phyloP scores from a whole-genome alignment of 208 protist species.

The Willaertia magna region DNA sequence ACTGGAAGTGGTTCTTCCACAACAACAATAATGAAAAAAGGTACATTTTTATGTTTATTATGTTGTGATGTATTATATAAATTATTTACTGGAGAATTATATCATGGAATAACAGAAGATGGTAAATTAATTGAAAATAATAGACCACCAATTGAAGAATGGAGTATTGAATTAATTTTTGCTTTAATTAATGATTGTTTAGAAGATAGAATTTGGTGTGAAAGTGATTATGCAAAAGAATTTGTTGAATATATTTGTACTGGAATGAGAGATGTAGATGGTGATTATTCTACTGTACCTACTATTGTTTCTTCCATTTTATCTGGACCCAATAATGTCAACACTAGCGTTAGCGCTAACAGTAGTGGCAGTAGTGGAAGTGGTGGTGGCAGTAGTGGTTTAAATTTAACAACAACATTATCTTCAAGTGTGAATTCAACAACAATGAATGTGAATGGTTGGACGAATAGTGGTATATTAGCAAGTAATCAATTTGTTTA shows the following conservation, averaged over 20 bases:
- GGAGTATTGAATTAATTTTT: background rate
- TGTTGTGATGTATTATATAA: background rate
- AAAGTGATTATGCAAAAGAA: background rate
- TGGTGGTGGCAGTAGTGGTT: too few species aligned
- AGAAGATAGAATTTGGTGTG: background rate
- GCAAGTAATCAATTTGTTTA: too few species aligned
- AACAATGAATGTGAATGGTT: too few species aligned
- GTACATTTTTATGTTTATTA: background rate
- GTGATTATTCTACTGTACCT: background rate
- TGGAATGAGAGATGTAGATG: background rate
- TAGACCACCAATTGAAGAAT: background rate
- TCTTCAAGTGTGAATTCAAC: too few species aligned
- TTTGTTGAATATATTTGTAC: background rate
- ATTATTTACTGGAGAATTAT: background rate
- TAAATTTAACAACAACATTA: too few species aligned
- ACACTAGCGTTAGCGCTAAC: too few species aligned
- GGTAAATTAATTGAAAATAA: background rate
- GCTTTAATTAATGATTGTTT: background rate
- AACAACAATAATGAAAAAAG: background rate
- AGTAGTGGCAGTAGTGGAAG: too few species aligned
- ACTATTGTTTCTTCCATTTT: too few species aligned
- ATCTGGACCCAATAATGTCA: too few species aligned
- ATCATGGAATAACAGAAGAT: background rate
- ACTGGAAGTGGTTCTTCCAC: background rate
- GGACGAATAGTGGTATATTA: too few species aligned